phyloP scores from a whole-genome alignment of 2,329 filamentous ascomycete species.

The Beauveria sp. region DNA sequence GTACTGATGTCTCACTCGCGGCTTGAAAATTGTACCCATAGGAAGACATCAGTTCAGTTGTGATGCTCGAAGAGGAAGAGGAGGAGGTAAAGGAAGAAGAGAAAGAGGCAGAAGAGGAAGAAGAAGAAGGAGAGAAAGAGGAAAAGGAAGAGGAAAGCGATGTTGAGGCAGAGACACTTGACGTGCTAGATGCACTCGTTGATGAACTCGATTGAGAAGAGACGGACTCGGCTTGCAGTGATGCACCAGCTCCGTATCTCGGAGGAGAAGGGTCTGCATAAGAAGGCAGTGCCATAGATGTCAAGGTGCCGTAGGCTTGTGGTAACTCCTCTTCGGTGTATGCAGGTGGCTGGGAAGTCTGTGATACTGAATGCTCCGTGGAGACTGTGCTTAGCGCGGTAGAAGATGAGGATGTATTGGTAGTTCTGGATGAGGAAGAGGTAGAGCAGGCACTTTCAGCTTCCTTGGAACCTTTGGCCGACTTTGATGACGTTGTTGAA shows the following conservation, averaged over 20 bases:
- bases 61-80: not conserved
- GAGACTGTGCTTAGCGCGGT: not conserved
- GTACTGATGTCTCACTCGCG: not conserved
- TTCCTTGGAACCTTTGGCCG: not conserved
- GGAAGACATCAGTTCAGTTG: not conserved
- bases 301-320: slow-evolving; percentile 2
- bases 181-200: not conserved
- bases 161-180: not conserved
- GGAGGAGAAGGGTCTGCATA: not conserved
- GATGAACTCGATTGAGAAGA: not conserved
- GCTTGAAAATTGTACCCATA: slow-evolving; percentile 4
- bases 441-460: not conserved
- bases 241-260: not conserved
- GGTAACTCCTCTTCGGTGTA: not conserved
- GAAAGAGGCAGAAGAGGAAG: not conserved
- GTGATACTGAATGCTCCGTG: not conserved
- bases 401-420: not conserved
- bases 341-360: not conserved
- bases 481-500: not conserved
- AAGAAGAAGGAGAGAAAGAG: not conserved
- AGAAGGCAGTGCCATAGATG: slow-evolving; percentile 1
- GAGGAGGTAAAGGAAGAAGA: not conserved
- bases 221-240: not conserved
- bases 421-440: not conserved
- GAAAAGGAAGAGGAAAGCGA: not conserved